Percentiles rank a stretch among this genome's conserved stretches.
These are phyloP conservation scores for Climacium dendroides DNA, from an alignment of 225 moss, liverwort and hornwort species.

Conservation along the genomic window DNA sequence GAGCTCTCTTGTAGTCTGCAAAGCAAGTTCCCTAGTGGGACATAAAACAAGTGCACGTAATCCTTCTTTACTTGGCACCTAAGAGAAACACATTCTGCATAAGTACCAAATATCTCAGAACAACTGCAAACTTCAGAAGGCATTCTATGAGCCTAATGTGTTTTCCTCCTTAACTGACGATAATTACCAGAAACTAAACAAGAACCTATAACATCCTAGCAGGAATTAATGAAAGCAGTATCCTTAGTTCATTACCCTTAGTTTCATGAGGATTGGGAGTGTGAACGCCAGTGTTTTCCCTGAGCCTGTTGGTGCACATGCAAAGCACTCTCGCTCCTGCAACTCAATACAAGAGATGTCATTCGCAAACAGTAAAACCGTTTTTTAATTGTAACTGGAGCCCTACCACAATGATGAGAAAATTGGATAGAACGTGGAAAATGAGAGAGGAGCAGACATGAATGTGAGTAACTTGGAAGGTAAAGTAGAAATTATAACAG, in stretches of 20 bases:
- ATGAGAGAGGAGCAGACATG: background rate
- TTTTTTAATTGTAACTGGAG: background rate
- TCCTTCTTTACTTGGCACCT: constrained; percentile 42
- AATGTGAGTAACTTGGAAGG: background rate
- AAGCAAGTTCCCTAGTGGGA: constrained; percentile 76
- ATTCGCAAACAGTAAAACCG: background rate
- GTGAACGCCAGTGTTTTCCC: constrained; percentile 94
- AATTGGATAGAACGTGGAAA: background rate
- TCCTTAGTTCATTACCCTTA: constrained; percentile 28
- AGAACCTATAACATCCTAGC: background rate
- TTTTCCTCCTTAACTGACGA: background rate
- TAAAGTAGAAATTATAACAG: background rate
- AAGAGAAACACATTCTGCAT: background rate
- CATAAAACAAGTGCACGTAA: constrained; percentile 68
- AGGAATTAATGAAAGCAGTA: background rate
- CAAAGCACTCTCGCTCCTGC: constrained; percentile 78
- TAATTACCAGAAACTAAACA: background rate
- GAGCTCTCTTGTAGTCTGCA: constrained; percentile 69
- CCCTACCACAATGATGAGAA: background rate
- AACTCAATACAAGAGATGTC: background rate
- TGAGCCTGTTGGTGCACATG: constrained; percentile 91
- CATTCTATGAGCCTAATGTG: background rate
- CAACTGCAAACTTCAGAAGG: background rate
- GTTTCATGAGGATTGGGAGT: constrained; percentile 64
- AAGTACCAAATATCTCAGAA: background rate